Conservation (phyloP, 2,329 filamentous ascomycete genomes). For the Penicillium concentricum region DNA sequence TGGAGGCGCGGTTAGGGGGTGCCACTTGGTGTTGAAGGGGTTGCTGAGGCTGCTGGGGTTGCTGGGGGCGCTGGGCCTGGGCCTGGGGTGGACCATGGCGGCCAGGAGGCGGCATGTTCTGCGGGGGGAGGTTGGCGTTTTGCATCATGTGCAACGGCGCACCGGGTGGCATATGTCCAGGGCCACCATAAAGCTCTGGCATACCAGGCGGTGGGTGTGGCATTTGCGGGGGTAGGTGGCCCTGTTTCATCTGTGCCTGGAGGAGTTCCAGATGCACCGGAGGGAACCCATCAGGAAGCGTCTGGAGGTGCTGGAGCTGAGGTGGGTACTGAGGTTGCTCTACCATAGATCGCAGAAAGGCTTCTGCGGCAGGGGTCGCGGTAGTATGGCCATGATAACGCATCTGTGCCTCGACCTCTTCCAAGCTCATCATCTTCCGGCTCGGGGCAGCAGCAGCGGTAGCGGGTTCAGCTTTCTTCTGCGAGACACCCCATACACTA, state of each 20-base stretch:
- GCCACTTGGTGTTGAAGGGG: conserved; percentile 36
- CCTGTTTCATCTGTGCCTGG: conserved; percentile 42
- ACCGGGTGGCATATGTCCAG: conserved; percentile 47
- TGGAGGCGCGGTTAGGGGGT: conserved; percentile 36
- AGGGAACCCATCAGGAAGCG: conserved; percentile 32
- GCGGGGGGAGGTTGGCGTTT: conserved; percentile 67
- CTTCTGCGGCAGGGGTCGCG: conserved; percentile 25
- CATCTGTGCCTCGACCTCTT: conserved; percentile 96
- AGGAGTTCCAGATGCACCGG: conserved; percentile 49
- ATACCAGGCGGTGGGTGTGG: conserved; percentile 41
- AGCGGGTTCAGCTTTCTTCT: conserved; percentile 34
- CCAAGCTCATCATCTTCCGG: conserved; percentile 87
- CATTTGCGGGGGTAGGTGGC: conserved; percentile 37
- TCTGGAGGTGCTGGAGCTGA: conserved; percentile 34
- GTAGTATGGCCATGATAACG: conserved; percentile 58
- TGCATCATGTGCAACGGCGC: conserved; percentile 74
- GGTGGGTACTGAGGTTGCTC: conserved; percentile 31
- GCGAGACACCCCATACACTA: conserved; percentile 79
- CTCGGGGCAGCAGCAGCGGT: conserved; percentile 28
- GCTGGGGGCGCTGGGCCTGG: conserved; percentile 37
- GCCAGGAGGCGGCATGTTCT: conserved; percentile 38
- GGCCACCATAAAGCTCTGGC: conserved; percentile 44
- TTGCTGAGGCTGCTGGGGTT: conserved; percentile 30
- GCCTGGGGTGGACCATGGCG: conserved; percentile 39
- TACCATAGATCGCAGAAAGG: conserved; percentile 29